Percentiles rank a stretch among this genome's conserved stretches.
These are phyloP conservation scores for Venturiaceae sp. DNA, from an alignment of 2,329 filamentous ascomycete genomes.

Conservation along the genomic window DNA sequence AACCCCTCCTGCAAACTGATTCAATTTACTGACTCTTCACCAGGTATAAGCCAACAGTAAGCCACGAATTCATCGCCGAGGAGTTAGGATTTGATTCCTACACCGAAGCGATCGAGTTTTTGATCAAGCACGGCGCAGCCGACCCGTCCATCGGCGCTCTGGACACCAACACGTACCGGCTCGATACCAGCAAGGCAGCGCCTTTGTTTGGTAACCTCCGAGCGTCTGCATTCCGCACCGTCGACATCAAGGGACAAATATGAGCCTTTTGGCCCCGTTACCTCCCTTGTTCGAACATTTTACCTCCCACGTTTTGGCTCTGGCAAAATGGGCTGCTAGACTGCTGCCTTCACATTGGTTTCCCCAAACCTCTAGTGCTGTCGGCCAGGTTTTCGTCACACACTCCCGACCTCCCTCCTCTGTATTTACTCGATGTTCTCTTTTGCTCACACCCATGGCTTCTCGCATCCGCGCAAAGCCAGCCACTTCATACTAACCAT, in stretches of 20 bases:
- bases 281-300: neutral
- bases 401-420: neutral
- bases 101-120: constrained; percentile 80
- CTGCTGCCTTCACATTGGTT: neutral
- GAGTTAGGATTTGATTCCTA: constrained; percentile 94
- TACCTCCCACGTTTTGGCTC: neutral
- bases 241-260: constrained; percentile 98
- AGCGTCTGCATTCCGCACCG: constrained; percentile 65
- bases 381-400: neutral
- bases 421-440: neutral
- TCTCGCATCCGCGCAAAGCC: neutral
- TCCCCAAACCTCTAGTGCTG: neutral
- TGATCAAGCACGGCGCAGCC: constrained; percentile 43
- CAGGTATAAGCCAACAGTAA: constrained; percentile 88
- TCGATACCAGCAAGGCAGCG: constrained; percentile 10
- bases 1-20: neutral
- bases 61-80: constrained; percentile 84
- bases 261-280: constrained; percentile 31
- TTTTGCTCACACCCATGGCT: neutral
- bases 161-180: constrained; percentile 39
- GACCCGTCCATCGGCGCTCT: neutral
- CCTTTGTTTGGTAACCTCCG: constrained; percentile 63
- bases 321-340: neutral
- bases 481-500: neutral
- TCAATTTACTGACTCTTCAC: constrained; percentile 34